These are phyloP conservation scores for Brassica cretica DNA, from an alignment of 345 rosid species.

Conservation along the genomic window DNA sequence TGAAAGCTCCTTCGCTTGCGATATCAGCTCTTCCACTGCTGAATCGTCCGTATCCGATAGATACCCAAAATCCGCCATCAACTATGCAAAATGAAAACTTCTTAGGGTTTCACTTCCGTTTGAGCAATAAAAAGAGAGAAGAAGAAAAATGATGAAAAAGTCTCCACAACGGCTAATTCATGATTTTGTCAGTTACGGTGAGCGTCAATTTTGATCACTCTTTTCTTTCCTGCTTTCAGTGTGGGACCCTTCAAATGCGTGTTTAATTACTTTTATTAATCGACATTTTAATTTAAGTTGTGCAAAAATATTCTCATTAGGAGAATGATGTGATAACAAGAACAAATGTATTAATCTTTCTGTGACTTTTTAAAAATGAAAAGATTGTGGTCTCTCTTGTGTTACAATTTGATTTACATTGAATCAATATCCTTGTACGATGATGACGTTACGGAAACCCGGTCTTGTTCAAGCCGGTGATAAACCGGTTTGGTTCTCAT, in stretches of 20 bases:
- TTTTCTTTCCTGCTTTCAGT: neutral
- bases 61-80: slow-evolving; percentile 66
- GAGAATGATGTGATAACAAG: neutral
- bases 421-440: slow-evolving; percentile 34
- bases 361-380: neutral
- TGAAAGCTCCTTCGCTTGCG: slow-evolving; percentile 67
- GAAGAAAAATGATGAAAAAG: neutral
- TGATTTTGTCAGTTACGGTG: slow-evolving; percentile 30
- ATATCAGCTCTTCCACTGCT: slow-evolving; percentile 68
- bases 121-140: neutral
- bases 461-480: slow-evolving; percentile 62
- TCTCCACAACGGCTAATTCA: slow-evolving; percentile 56
- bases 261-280: neutral
- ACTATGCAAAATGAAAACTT: neutral
- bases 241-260: slow-evolving; percentile 18
- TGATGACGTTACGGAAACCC: slow-evolving; percentile 28
- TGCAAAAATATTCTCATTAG: neutral
- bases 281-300: neutral
- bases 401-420: slow-evolving; percentile 34
- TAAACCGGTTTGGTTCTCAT: slow-evolving; percentile 78
- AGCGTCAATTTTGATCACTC: slow-evolving; percentile 19
- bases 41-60: slow-evolving; percentile 80
- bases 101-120: slow-evolving; percentile 10
- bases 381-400: slow-evolving; percentile 23
- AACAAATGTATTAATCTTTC: neutral